Evolutionary conservation across 345 rosid species (phyloP), one percentile per base, ranked within the genome.

Genomic region (Gossypium thurberi): DNA sequence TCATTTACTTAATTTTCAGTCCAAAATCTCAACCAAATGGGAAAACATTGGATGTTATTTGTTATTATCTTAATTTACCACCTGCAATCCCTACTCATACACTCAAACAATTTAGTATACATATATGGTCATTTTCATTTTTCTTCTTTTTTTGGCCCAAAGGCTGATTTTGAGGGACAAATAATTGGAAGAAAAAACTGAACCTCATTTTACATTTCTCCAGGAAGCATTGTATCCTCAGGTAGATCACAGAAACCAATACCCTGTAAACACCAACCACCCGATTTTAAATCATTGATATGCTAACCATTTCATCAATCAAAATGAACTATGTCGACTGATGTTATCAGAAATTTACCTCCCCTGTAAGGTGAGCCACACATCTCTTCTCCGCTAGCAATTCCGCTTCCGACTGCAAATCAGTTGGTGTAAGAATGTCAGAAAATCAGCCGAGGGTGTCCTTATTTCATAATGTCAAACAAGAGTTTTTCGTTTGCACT

Each of bases 191-290:
- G 50, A 61, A 66, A 69, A 12, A n/a, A 15, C 75, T 52, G 57
- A 47, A 62, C 59, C 37, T 58, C 70, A 17, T 9, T 84, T 13
- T 84, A 95, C 92, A 95, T 90, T 80, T 95, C 99, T 52, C 99
- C 99, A 1, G 99, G 99, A 83, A 95, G 99, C 99, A 92, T 95
- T 7, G 99, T 92, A 81, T 95, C 99, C 79, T 87, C 98, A 0
- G 94, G 96, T 71, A 95, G 88, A 84, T 95, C 98, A 80, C 99
- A 92, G 82, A 13, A 85, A 55, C 91, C 99, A 37, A 89, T 50
- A 69, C 98, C 99, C 99, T 95, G 89, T 74, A 80, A 82, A 72
- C 28, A 64, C 28, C 51, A 2, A 64, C 57, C 72, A 12, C 69
- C 28, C 2, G 33, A 3, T 20, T 56, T 56, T 73, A 69, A 74